Evolutionary conservation across 176 grass and related monocot species (phyloP).

Genomic region (Lolium multiflorum): DNA sequence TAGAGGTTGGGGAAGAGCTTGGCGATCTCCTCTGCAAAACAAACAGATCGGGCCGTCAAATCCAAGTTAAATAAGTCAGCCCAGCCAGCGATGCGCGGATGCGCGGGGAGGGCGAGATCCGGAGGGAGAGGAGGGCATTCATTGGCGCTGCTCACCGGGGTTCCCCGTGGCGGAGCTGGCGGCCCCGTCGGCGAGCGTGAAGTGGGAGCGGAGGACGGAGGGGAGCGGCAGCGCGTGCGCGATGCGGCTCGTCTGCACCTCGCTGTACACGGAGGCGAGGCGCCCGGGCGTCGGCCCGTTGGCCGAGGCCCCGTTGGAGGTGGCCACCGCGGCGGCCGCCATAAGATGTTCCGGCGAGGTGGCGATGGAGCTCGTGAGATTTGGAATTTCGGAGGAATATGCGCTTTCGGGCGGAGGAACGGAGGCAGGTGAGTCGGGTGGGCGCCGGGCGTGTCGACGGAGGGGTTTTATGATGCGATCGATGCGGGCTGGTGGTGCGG

Average conservation of each 20-base stretch:
- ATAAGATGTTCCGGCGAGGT: slow-evolving; percentile 31
- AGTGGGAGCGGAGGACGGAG: slow-evolving; percentile 64
- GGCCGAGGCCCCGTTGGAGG: slow-evolving; percentile 57
- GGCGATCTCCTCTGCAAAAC: slow-evolving; percentile 78
- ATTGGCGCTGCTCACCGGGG: slow-evolving; percentile 50
- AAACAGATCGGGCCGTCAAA: slow-evolving; percentile 36
- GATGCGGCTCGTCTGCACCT: slow-evolving; percentile 92
- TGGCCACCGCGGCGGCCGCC: slow-evolving; percentile 55
- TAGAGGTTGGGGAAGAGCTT: slow-evolving; percentile 90
- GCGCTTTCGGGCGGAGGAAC: slow-evolving; percentile 13
- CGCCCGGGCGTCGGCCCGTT: slow-evolving; percentile 52
- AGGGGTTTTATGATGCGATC: slow-evolving; percentile 43
- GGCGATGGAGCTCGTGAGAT: slow-evolving; percentile 18
- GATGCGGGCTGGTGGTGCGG: slow-evolving; percentile 3
- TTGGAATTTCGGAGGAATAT: slow-evolving; percentile 49
- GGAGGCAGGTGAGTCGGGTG: background rate
- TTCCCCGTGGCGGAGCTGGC: slow-evolving; percentile 78
- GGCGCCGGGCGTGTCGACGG: slow-evolving; percentile 21
- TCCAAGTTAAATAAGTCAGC: background rate
- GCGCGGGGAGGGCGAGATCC: slow-evolving; percentile 24
- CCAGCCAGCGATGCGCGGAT: too few relatives aligned
- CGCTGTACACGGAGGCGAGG: slow-evolving; percentile 83
- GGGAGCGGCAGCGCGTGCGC: slow-evolving; percentile 82
- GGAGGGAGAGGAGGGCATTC: background rate
- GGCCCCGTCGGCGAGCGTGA: slow-evolving; percentile 67